Evolutionary conservation across 768 basidiomycete species (phyloP).

Genomic region (Trametes cingulata): DNA sequence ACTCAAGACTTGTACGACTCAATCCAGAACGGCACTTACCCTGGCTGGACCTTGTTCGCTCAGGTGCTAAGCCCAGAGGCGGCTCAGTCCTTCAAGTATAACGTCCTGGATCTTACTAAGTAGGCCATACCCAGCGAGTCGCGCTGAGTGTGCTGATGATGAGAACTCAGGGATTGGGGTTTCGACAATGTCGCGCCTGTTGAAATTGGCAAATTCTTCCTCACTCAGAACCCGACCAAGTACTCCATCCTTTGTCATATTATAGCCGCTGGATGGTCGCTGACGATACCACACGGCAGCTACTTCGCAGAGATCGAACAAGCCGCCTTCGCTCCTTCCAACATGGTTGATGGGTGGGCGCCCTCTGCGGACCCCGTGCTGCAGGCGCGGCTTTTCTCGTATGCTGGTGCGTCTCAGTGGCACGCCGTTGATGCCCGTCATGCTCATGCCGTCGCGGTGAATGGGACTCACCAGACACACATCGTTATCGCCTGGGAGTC

Average conservation of each 20-base stretch:
- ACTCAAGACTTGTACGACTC: slow-evolving; percentile 55
- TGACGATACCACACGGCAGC: slow-evolving; percentile 18
- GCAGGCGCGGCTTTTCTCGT: slow-evolving; percentile 58
- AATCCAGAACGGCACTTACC: slow-evolving; percentile 53
- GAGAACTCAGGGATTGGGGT: slow-evolving; percentile 37
- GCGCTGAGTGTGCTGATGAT: neutral
- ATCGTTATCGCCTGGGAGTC: slow-evolving; percentile 41
- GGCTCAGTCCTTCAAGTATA: slow-evolving; percentile 52
- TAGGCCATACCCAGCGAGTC: slow-evolving; percentile 6
- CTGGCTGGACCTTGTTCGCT: slow-evolving; percentile 59
- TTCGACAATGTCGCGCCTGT: slow-evolving; percentile 35
- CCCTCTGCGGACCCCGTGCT: slow-evolving; percentile 58
- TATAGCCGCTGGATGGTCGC: neutral
- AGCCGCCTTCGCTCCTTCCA: slow-evolving; percentile 50
- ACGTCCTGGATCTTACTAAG: slow-evolving; percentile 55
- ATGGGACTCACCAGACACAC: slow-evolving; percentile 32
- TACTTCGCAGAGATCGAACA: slow-evolving; percentile 44
- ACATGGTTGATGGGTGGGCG: slow-evolving; percentile 49
- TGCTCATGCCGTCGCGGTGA: neutral
- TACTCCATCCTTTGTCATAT: neutral
- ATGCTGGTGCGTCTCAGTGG: slow-evolving; percentile 40
- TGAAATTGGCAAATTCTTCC: slow-evolving; percentile 41
- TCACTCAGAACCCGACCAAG: slow-evolving; percentile 40
- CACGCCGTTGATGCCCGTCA: no score
- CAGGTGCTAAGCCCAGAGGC: slow-evolving; percentile 54